Evolutionary conservation across 75 land plant species (phyloP).

Genomic region (Pseudotsuga menziesii): DNA sequence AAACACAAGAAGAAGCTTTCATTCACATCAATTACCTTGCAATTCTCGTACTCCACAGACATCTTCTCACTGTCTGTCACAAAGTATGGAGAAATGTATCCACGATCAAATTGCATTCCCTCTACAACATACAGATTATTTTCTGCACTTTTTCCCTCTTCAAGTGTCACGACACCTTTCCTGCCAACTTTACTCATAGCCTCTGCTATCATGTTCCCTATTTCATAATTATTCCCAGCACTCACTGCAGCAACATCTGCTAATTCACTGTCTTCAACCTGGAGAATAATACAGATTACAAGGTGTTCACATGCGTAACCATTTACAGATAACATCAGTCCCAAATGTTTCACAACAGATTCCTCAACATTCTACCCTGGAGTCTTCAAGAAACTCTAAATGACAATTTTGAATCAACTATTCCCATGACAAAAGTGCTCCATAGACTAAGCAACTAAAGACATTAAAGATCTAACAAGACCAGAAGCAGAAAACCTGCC

Average conservation of each 20-base stretch:
- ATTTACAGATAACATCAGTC: too few species aligned
- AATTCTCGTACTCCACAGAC: constrained; percentile 63
- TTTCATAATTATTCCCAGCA: constrained; percentile 76
- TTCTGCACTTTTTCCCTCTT: constrained; percentile 72
- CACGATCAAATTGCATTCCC: constrained; percentile 97
- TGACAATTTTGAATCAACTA: too few species aligned
- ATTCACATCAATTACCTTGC: constrained; percentile 45
- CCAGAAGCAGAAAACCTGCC: not conserved
- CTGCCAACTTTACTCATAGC: constrained; percentile 78
- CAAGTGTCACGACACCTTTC: constrained; percentile 68
- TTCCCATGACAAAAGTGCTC: too few species aligned
- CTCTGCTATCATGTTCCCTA: constrained; percentile 82
- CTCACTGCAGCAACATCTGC: constrained; percentile 90
- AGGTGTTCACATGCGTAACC: not conserved
- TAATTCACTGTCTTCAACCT: constrained; percentile 89
- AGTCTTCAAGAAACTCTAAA: too few species aligned
- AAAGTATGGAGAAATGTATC: constrained; percentile 88
- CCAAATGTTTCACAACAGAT: too few species aligned
- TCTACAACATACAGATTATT: constrained; percentile 63
- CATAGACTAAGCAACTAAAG: too few species aligned
- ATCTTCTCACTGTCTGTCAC: constrained; percentile 75
- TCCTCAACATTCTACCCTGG: too few species aligned
- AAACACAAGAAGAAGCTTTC: not conserved
- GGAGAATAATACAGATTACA: constrained; percentile 4
- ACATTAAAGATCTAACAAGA: too few species aligned